Evolutionary conservation across 2,329 filamentous ascomycete genomes (phyloP), one percentile per base, ranked within the genome.

Genomic region (Pyricularia sp.): DNA sequence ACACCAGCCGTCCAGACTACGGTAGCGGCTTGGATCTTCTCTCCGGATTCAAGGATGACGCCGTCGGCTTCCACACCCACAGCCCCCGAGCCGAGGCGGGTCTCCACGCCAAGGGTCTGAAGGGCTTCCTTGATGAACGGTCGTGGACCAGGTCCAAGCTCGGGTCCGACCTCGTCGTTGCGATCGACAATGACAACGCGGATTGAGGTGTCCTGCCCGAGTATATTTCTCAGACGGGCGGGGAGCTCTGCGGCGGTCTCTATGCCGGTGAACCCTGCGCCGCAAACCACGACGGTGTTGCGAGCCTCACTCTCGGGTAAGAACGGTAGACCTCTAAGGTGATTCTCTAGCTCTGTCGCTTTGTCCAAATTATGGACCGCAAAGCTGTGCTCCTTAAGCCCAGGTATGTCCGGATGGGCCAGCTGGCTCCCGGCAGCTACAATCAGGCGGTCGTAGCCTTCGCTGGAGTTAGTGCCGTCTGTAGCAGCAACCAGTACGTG

Each of bases 1-100:
- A 80, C 71, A 0, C 79, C 79, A 0, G 76, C 79, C 0, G 79
- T 80, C 79, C 79, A 81, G 6, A 81, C 70, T 0, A 73, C 73
- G 0, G 79, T 81, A 17, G 72, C 69, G 0, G 78, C 71, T 9
- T 74, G 71, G 61, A 81, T 80, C 10, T 66, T 72, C 67, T 80
- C 77, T 0, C 77, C 78, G 0, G 72, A 74, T 1, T 70, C 67
- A 2, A 77, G 71, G 0, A 68, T 73, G 0, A 80, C 72, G 0
- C 76, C 73, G 0, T 71, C 66, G 0, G 68, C n/a, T 30, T 76
- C 74, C 28, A 81, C 66, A 3, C 71, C 28, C 2, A 70, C 66
- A 0, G 80, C 73, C 2, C 71, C 70, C 4, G 73, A 68, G 5
- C 74, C 74, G 14, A 80, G 74, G 23, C 74, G 76, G 23, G 74